These are phyloP conservation scores for Candida peoriensis DNA, from an alignment of 805 yeast genomes.

Conservation along the genomic window DNA sequence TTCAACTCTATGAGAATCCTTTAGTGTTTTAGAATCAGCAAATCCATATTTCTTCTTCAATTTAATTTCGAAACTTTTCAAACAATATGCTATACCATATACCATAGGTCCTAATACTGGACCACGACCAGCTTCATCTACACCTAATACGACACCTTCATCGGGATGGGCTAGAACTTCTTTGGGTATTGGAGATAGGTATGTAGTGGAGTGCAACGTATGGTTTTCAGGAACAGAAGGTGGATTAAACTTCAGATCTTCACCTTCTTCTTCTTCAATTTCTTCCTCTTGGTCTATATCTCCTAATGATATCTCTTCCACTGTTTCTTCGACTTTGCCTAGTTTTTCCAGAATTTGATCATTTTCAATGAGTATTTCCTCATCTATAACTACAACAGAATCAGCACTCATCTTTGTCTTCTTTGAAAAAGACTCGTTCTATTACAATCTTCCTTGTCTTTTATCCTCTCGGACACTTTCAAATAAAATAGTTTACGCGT, in stretches of 20 bases:
- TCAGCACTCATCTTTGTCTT: not conserved
- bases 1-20: conserved; percentile 61
- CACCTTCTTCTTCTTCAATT: not conserved
- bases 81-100: conserved; percentile 80
- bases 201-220: conserved; percentile 41
- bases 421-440: not conserved
- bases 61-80: conserved; percentile 41
- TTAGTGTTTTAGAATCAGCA: conserved; percentile 88
- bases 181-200: conserved; percentile 45
- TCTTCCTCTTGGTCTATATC: not conserved
- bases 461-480: too few relatives aligned
- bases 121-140: conserved; percentile 98
- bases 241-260: conserved; percentile 22
- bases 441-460: not conserved
- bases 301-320: too few relatives aligned
- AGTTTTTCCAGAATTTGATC: too few relatives aligned
- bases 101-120: conserved; percentile 99
- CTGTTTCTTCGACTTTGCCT: too few relatives aligned
- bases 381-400: not conserved
- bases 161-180: conserved; percentile 27
- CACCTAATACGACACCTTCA: conserved; percentile 61
- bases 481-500: too few relatives aligned
- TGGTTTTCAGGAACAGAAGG: conserved; percentile 30
- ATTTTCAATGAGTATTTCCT: too few relatives aligned
- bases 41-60: conserved; percentile 64